These are phyloP conservation scores for Coemansia sp. DNA, from an alignment of 192 early-diverging fungal species.

Conservation along the genomic window DNA sequence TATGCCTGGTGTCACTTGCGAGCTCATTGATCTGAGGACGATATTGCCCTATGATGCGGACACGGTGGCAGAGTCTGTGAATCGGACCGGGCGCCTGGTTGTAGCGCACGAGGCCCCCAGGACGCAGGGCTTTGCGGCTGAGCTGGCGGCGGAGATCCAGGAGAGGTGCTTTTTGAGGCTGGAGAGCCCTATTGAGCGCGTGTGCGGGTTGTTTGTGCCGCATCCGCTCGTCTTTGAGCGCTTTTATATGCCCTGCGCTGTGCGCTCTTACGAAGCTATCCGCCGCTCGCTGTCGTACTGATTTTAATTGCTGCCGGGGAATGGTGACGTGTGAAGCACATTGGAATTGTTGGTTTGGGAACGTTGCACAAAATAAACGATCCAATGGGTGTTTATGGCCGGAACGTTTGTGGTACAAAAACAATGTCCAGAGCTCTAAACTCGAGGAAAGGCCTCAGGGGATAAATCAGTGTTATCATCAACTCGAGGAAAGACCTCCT, in stretches of 20 bases:
- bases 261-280: constrained; percentile 86
- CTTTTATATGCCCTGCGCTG: constrained; percentile 88
- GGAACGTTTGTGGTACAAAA: neutral
- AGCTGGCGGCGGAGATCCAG: constrained; percentile 86
- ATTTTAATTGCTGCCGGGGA: neutral
- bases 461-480: too few species aligned
- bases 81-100: constrained; percentile 89
- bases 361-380: neutral
- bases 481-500: neutral
- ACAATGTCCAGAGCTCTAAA: neutral
- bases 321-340: neutral
- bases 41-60: constrained; percentile 93
- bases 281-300: constrained; percentile 75
- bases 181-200: constrained; percentile 87
- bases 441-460: neutral
- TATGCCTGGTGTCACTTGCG: constrained; percentile 82
- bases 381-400: neutral
- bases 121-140: constrained; percentile 88
- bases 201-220: constrained; percentile 87
- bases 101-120: constrained; percentile 93
- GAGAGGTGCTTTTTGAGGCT: constrained; percentile 90
- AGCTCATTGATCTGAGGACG: constrained; percentile 90
- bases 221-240: constrained; percentile 93
- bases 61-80: constrained; percentile 85
- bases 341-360: too few species aligned